Percentiles rank a stretch among this genome's conserved stretches.
Conservation (phyloP, 805 yeast genomes). For the Candida dajiaensis region DNA sequence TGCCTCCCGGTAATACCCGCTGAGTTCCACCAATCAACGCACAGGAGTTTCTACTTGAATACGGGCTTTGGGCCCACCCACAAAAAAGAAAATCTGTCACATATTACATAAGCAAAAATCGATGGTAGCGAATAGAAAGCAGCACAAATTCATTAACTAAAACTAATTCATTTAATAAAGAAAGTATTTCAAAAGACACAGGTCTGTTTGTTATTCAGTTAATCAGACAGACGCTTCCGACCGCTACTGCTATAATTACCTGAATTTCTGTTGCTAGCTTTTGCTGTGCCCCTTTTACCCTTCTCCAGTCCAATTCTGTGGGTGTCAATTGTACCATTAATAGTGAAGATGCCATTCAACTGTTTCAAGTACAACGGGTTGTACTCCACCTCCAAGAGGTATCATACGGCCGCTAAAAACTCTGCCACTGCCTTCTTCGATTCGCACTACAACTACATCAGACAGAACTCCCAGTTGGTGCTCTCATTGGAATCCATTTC, state of each 20-base stretch:
- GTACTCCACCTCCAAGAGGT: slow-evolving; percentile 28
- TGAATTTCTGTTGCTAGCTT: background rate
- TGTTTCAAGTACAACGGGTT: slow-evolving; percentile 34
- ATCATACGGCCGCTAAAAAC: slow-evolving; percentile 29
- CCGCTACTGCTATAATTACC: background rate
- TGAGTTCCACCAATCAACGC: background rate
- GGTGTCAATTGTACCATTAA: background rate
- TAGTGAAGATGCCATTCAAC: slow-evolving; percentile 32
- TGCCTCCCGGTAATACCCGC: background rate
- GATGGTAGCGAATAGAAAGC: background rate
- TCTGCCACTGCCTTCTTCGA: slow-evolving; percentile 30
- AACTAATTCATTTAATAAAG: no score
- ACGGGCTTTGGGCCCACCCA: background rate
- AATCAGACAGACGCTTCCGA: background rate
- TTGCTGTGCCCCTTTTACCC: background rate
- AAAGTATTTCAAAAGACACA: background rate
- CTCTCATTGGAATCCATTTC: slow-evolving; percentile 12
- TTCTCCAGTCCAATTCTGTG: background rate
- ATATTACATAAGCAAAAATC: background rate
- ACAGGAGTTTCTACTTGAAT: background rate
- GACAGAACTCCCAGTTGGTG: slow-evolving; percentile 31
- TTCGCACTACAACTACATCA: slow-evolving; percentile 33
- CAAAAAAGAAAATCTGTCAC: background rate
- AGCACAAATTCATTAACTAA: background rate
- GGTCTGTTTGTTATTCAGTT: background rate